These are phyloP conservation scores for Mrakia blollopis DNA, from an alignment of 768 basidiomycete species.

Conservation along the genomic window DNA sequence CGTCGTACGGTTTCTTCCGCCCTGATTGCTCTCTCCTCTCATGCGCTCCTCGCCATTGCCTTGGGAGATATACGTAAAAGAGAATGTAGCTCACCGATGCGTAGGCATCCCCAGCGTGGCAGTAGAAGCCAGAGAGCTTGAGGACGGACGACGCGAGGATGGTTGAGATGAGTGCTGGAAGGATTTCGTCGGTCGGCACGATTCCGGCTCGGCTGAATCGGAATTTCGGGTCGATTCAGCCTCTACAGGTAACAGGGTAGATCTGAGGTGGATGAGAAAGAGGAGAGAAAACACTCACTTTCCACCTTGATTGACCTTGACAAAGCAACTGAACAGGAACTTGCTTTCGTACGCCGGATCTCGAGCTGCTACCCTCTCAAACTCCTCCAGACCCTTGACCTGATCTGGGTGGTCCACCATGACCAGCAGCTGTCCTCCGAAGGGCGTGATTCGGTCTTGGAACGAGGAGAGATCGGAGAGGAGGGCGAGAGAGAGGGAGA, in stretches of 20 bases:
- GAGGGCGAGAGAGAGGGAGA: conserved; percentile 57
- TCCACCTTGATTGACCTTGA: conserved; percentile 73
- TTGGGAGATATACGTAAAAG: neutral
- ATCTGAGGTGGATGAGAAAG: conserved; percentile 36
- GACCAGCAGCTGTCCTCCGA: conserved; percentile 51
- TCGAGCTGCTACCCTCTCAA: conserved; percentile 46
- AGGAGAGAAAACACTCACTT: conserved; percentile 49
- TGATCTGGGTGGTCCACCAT: conserved; percentile 74
- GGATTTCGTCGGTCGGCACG: conserved; percentile 52
- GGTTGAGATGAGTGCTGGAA: conserved; percentile 55
- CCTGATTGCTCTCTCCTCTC: neutral
- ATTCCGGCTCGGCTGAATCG: conserved; percentile 48
- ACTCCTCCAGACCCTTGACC: conserved; percentile 59
- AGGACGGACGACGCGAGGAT: conserved; percentile 56
- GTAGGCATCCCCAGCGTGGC: conserved; percentile 72
- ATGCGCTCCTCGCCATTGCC: too few species aligned
- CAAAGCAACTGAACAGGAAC: conserved; percentile 76
- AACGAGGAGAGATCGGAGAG: conserved; percentile 14
- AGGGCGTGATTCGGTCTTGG: conserved; percentile 3
- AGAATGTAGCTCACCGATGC: conserved; percentile 63
- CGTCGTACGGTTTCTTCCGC: neutral
- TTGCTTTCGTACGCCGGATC: conserved; percentile 45
- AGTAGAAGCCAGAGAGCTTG: conserved; percentile 75
- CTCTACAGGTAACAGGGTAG: too few species aligned
- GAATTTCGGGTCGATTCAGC: too few species aligned